phyloP scores from a whole-genome alignment of 805 yeast species.

The Metschnikowia kunwiensis region DNA sequence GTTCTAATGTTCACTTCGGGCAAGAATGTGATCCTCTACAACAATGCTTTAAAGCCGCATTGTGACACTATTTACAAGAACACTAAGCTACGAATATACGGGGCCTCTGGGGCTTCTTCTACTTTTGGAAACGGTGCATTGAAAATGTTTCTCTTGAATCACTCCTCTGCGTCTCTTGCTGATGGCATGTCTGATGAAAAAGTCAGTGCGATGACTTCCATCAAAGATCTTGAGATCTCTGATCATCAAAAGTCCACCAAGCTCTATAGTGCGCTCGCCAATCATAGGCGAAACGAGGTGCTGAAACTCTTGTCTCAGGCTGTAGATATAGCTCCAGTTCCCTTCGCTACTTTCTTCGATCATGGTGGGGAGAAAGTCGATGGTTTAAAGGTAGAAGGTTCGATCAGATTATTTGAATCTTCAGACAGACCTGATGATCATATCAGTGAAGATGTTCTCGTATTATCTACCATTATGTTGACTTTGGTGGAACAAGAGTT shows the following conservation, averaged over 20 bases:
- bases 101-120: slow-evolving; percentile 34
- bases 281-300: slow-evolving; percentile 22
- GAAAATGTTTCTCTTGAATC: slow-evolving; percentile 21
- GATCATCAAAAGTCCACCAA: slow-evolving; percentile 1
- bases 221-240: slow-evolving; percentile 14
- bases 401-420: slow-evolving; percentile 19
- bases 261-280: slow-evolving; percentile 21
- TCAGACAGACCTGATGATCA: neutral
- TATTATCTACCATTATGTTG: slow-evolving; percentile 24
- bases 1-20: slow-evolving; percentile 23
- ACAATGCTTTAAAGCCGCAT: slow-evolving; percentile 30
- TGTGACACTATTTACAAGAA: slow-evolving; percentile 27
- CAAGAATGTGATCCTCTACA: slow-evolving; percentile 21
- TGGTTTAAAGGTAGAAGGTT: slow-evolving; percentile 23
- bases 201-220: slow-evolving; percentile 1
- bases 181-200: slow-evolving; percentile 21
- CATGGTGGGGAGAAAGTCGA: slow-evolving; percentile 23
- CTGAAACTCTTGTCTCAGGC: slow-evolving; percentile 19
- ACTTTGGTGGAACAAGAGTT: slow-evolving; percentile 33
- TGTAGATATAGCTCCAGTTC: slow-evolving; percentile 22
- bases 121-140: slow-evolving; percentile 35
- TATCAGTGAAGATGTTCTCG: slow-evolving; percentile 23
- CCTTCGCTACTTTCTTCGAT: slow-evolving; percentile 32
- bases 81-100: slow-evolving; percentile 30
- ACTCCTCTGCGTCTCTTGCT: slow-evolving; percentile 19